Conservation (phyloP, 176 grass and related monocot genomes). For the Oryza glumipatula region DNA sequence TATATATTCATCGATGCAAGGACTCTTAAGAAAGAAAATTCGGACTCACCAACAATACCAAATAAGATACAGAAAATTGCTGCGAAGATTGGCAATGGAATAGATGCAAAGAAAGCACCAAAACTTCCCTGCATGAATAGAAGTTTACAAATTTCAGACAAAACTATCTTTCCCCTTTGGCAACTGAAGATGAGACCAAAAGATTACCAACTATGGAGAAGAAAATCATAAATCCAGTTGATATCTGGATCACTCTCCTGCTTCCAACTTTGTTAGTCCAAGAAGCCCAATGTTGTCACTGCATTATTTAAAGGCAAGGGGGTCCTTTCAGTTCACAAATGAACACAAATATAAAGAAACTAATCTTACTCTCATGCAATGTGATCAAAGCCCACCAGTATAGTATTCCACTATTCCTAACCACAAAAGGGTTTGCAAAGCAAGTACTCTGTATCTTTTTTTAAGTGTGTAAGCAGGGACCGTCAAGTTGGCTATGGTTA, state of each 20-base stretch:
- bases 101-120: constrained; percentile 97
- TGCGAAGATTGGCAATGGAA: constrained; percentile 91
- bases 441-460: background rate
- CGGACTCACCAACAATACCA: constrained; percentile 83
- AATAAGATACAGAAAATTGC: constrained; percentile 93
- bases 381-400: background rate
- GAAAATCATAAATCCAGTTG: constrained; percentile 97
- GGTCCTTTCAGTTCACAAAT: constrained; percentile 20
- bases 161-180: background rate
- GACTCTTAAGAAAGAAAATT: background rate
- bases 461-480: background rate
- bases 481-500: background rate
- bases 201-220: constrained; percentile 90
- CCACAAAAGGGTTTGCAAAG: background rate
- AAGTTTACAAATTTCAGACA: constrained; percentile 35
- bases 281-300: constrained; percentile 93
- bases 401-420: background rate
- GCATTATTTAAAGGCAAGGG: constrained; percentile 35
- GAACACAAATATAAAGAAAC: constrained; percentile 8
- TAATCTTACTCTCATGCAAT: constrained; percentile 15
- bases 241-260: constrained; percentile 89
- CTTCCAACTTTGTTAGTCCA: constrained; percentile 94
- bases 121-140: constrained; percentile 77
- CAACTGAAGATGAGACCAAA: constrained; percentile 38
- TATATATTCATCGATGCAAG: background rate